phyloP scores from a whole-genome alignment of 768 basidiomycete genomes.

The Cystofilobasidium ferigula region DNA sequence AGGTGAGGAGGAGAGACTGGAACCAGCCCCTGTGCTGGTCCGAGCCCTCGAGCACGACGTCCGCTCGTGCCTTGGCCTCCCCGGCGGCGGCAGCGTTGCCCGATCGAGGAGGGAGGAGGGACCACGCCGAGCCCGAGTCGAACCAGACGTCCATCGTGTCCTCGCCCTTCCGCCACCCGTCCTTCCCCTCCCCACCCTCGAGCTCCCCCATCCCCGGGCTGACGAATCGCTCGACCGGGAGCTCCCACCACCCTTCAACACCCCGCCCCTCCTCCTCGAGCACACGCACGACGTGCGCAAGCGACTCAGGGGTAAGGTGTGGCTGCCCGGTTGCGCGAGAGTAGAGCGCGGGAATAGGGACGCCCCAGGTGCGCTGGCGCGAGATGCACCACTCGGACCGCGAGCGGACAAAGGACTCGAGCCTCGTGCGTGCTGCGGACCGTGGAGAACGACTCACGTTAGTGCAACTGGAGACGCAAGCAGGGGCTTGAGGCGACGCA shows the following conservation, averaged over 20 bases:
- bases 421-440: slow-evolving; percentile 65
- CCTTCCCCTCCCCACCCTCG: slow-evolving; percentile 32
- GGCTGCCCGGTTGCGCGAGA: slow-evolving; percentile 48
- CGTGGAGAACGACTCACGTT: background rate
- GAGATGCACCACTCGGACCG: slow-evolving; percentile 99
- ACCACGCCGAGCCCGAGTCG: slow-evolving; percentile 92
- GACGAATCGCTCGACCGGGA: slow-evolving; percentile 65
- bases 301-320: slow-evolving; percentile 52
- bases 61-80: slow-evolving; percentile 45
- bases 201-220: slow-evolving; percentile 49
- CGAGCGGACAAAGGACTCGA: slow-evolving; percentile 70
- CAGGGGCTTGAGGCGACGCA: slow-evolving; percentile 38
- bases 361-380: slow-evolving; percentile 92
- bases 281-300: slow-evolving; percentile 66
- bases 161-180: slow-evolving; percentile 60
- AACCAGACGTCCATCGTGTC: slow-evolving; percentile 99
- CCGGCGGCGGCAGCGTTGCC: background rate
- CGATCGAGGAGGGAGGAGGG: slow-evolving; percentile 46
- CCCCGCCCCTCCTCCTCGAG: slow-evolving; percentile 57
- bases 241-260: background rate
- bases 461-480: background rate
- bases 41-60: slow-evolving; percentile 85
- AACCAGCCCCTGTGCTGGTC: slow-evolving; percentile 99
- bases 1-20: slow-evolving; percentile 81
- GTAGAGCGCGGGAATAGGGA: slow-evolving; percentile 83